Base-by-base conservation (phyloP, 495 filamentous ascomycete species). In the Penicillium robsamsonii region DNA sequence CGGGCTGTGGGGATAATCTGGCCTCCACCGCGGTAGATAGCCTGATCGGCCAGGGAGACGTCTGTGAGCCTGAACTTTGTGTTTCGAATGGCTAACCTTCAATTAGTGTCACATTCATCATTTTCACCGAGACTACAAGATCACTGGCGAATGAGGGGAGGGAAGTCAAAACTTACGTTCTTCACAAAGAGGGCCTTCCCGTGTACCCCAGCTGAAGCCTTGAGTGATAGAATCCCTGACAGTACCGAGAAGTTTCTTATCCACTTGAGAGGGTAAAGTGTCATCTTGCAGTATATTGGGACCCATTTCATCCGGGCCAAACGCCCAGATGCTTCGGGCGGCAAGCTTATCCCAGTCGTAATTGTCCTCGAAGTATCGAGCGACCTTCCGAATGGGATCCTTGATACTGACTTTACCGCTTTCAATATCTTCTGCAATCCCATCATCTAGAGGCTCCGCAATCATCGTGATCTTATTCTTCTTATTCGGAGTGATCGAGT, bases 381-480 rank as follows among this genome's bases (percentile, higher is more conserved):
- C 95, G 20, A 94, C 92, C 71, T 90, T 91, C 49, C 95, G 86
- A 44, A 92, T 88, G 3, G 94, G 92, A 69, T 96, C 94, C 65
- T 88, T 91, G 75, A 98, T 96, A 58, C 78, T 89, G 59, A 98
- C 94, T 50, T 81, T 85, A 42, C 92, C 91, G 60, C 83, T 87
- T 74, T 97, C 94, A 58, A 98, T 97, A 63, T 97, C 94, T 65
- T 92, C 88, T 15, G 92, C 91, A 60, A 98, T 96, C 15, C 93
- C 95, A 49, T 92, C 85, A 65, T 98, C 94, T 41, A 98, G 75
- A 15, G 93, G 92, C 64, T 97, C 94, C 24, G 95, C 94, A 44
- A 96, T 87, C 91, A 97, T 96, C 46, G 94, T 98, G 68, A 98
- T 89, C 71, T 96, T 97, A 75, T 97, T 98, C 75, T 96, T 96